These are phyloP conservation scores for Populus davidiana DNA, from an alignment of 345 rosid genomes.

Conservation along the genomic window DNA sequence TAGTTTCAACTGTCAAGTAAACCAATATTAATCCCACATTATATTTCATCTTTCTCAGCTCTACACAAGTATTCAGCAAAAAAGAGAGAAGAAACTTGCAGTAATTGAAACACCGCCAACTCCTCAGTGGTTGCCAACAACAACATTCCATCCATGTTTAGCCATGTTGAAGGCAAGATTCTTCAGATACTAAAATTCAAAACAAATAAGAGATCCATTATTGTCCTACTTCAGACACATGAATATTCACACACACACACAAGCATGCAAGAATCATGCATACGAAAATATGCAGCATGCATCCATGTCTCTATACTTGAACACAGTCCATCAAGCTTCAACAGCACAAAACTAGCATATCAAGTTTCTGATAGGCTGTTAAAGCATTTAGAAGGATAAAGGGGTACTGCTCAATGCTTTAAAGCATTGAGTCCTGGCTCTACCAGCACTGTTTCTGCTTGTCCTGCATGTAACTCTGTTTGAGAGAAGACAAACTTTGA, in stretches of 20 bases:
- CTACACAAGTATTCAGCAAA: neutral
- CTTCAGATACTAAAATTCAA: slow-evolving; percentile 63
- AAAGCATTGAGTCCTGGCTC: neutral
- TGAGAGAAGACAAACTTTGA: neutral
- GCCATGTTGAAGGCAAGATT: slow-evolving; percentile 65
- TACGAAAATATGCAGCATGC: neutral
- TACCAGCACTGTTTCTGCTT: neutral
- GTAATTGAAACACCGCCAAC: slow-evolving; percentile 86
- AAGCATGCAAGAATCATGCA: neutral
- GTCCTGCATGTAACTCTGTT: neutral
- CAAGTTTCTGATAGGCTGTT: neutral
- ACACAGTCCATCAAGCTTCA: neutral
- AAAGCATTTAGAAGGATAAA: neutral
- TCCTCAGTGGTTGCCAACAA: slow-evolving; percentile 87
- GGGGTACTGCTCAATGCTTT: neutral
- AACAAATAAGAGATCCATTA: slow-evolving; percentile 1
- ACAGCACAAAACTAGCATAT: neutral
- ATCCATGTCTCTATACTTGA: neutral
- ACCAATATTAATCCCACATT: neutral
- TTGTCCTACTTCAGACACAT: neutral
- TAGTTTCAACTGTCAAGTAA: neutral
- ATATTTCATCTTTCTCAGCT: neutral
- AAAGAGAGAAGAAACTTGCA: slow-evolving; percentile 44
- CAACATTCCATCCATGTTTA: slow-evolving; percentile 76
- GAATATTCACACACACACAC: neutral